Base-by-base conservation (phyloP, 176 grass and related monocot species). In the Cenchrus purpureus region DNA sequence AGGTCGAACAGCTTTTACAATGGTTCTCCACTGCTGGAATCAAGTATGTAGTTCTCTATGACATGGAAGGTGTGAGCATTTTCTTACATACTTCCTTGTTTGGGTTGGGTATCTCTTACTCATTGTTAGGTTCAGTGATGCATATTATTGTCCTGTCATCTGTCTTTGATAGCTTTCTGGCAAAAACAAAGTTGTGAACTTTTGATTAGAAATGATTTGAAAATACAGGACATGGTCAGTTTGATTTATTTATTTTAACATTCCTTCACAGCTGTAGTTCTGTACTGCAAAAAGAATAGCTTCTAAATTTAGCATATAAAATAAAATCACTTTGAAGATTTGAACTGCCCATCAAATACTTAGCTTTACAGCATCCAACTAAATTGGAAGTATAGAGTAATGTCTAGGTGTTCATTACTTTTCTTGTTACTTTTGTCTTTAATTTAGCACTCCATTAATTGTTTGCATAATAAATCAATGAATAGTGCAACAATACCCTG, bases 41-140 rank as follows among this genome's bases (percentile, higher is more conserved):
- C 22, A 92, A 94, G 62, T 73, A 91, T 89, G 86, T 99, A 67
- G 85, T 79, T 79, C 84, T 99, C 48, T 99, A 94, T 12, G 97
- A 99, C 79, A 84, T 89, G 29, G 89, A 99, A 40, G 97, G 97
- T 99, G 91, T 77, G 50, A 69, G 19, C 45, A 7, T 29, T 75
- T 59, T 22, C 19, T 59, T 59, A 59, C 19, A 59, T 59, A 17
- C 56, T 59, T n/a, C 56, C 17, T 20, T 59, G 45, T 32, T 32
- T 90, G 42, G 79, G 5, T 67, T 25, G 51, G 12, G 75, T 76
- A 32, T 45, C 20, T 81, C 19, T 84, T 68, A 7, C 57, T 62
- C 77, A 71, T 19, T 85, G 65, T 76, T 10, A 51, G 73, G 59
- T 48, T 19, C 40, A 53, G 79, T 8, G 11, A 10, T 9, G 57